Base-by-base conservation (phyloP, 495 filamentous ascomycete species). In the Chaetomium cochliodes region DNA sequence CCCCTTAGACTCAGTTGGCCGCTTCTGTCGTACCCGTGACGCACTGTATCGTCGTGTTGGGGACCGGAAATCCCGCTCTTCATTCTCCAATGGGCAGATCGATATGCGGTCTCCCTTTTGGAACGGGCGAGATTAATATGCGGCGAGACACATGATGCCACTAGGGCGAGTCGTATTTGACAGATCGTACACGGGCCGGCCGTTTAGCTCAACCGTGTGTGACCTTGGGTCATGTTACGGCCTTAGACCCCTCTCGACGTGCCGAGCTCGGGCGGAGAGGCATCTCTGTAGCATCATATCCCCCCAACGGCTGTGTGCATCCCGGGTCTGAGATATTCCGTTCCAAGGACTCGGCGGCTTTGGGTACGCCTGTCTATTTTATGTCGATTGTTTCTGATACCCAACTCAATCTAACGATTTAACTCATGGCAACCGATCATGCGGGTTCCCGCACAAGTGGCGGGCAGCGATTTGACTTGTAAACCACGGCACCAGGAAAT, bases 161-260 rank as follows among this genome's bases (percentile, higher is more conserved):
- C 25, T 16, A 22, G 33, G 56, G 65, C 9, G 46, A 58, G 39
- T 58, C 57, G 49, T 39, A 28, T 20, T 28, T 56, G 64, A 58
- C 47, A 65, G 53, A 62, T 56, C 55, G 63, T 65, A 62, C 65
- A 57, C 60, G 55, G 52, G 26, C 39, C 55, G 53, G 64, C 47
- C 55, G 30, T 52, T 44, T 20, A 60, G 60, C 60, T 49, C 53
- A 18, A 53, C 30, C 39, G 51, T 65, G 67, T 72, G 63, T 58
- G 41, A 72, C 70, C 13, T 15, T 47, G 44, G 44, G 37, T 44
- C 28, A 41, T 56, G 37, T 70, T 71, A 70, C 70, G 70, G 70
- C 70, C 70, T 70, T 72, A 72, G 15, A 4, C 15, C 63, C 30
- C 50, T 44, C 55, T 56, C 50, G 37, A 26, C 2, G 46, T 46